Conservation (phyloP, 2,329 filamentous ascomycete species). For the Sporothrix globosa region DNA sequence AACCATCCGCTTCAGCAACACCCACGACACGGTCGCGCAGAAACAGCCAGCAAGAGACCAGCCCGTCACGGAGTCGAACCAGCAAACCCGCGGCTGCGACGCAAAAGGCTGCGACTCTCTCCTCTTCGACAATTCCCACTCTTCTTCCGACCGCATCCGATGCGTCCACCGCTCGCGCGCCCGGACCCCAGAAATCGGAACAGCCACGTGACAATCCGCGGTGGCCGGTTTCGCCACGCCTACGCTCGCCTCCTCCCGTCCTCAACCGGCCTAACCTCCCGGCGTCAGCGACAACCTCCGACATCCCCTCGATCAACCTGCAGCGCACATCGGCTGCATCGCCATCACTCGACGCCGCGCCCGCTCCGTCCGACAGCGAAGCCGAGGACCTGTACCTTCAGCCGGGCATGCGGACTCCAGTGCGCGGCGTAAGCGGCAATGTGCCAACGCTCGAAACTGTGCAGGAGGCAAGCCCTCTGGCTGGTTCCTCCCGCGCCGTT, state of each 20-base stretch:
- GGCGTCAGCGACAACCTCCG: conserved; percentile 37
- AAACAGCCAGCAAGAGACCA: conserved; percentile 66
- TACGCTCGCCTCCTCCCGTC: conserved; percentile 74
- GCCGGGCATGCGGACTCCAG: conserved; percentile 62
- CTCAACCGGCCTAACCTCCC: conserved; percentile 46
- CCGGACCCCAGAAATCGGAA: conserved; percentile 68
- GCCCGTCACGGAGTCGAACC: conserved; percentile 59
- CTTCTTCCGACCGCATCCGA: conserved; percentile 66
- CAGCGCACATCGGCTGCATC: conserved; percentile 54
- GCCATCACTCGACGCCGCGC: conserved; percentile 48
- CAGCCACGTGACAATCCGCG: conserved; percentile 60
- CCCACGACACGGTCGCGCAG: conserved; percentile 59
- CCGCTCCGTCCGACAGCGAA: conserved; percentile 55
- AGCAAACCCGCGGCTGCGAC: conserved; percentile 64
- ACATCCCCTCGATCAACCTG: conserved; percentile 57
- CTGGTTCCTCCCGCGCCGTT: conserved; percentile 59
- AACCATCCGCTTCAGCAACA: conserved; percentile 38
- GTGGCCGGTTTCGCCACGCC: conserved; percentile 76
- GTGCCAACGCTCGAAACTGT: conserved; percentile 80
- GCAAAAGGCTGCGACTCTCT: conserved; percentile 62
- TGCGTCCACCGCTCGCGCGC: conserved; percentile 57
- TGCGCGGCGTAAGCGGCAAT: conserved; percentile 61
- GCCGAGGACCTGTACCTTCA: conserved; percentile 53
- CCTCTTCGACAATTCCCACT: conserved; percentile 67
- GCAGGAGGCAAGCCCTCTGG: conserved; percentile 81